Base-by-base conservation (phyloP, 345 rosid species). In the Atalantia buxifolia region DNA sequence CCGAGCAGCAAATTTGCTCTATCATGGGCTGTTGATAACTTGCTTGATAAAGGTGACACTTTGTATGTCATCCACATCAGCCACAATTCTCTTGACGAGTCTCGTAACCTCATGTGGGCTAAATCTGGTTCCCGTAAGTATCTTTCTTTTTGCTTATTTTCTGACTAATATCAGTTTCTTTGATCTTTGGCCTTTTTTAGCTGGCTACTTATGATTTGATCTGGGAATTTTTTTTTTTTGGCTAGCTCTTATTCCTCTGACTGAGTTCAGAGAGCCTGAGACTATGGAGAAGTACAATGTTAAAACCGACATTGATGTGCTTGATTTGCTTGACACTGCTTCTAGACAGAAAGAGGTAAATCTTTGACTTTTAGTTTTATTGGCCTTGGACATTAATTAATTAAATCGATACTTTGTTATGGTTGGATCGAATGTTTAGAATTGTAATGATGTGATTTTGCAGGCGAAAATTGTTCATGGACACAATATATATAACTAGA, bases 1-100 rank as follows among this genome's bases (percentile, higher is more conserved):
- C 80, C 65, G 60, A 92, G 97, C 90, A 96, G 99, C 95, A 96
- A 96, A 86, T 81, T 82, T 72, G 99, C 99, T 78, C 87, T 96
- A 8, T 72, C 83, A 75, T 96, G 99, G 99, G 93, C 98, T 5
- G 69, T 94, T 4, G 82, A 92, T 9, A 96, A 94, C 85, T 88
- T 96, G 75, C 93, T 90, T 0, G 90, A 94, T 61, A 88, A 83
- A 77, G 93, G 91, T 22, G 99, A 96, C 72, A 87, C 90, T 22
- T 81, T 96, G 61, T 88, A 71, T 74, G 72, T 96, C 82, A 82
- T 96, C 87, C 94, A 92, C 84, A 76, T 95, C 81, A 89, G 85
- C 62, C 86, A 83, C 42, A 53, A 75, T 69, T 59, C 86, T 42
- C 78, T 75, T 0, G 91, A 83, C n/a, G 90, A 89, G 48, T 82